Conservation (phyloP, 805 yeast genomes). For the Nakazawaea holstii region DNA sequence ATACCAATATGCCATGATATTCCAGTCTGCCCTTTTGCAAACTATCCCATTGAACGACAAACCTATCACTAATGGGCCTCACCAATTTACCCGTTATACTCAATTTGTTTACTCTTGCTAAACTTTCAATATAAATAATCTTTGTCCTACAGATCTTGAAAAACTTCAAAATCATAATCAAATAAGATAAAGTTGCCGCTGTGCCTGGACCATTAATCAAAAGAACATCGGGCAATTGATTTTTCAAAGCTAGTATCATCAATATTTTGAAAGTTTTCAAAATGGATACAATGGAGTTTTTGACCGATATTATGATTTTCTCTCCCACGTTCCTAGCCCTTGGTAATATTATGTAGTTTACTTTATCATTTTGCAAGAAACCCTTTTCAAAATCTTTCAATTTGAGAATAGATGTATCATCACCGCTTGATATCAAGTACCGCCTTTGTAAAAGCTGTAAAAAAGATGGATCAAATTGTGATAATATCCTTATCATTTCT, state of each 20-base stretch:
- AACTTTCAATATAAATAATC: slow-evolving; percentile 77
- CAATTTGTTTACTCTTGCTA: slow-evolving; percentile 73
- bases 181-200: slow-evolving; percentile 60
- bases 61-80: slow-evolving; percentile 66
- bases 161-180: slow-evolving; percentile 45
- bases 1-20: slow-evolving; percentile 74
- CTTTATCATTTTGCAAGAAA: slow-evolving; percentile 10
- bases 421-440: slow-evolving; percentile 37
- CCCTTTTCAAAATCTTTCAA: slow-evolving; percentile 30
- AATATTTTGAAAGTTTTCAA: slow-evolving; percentile 15
- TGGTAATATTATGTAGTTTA: slow-evolving; percentile 25
- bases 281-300: slow-evolving; percentile 28
- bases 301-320: slow-evolving; percentile 22
- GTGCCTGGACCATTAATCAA: slow-evolving; percentile 80
- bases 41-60: slow-evolving; percentile 86
- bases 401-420: slow-evolving; percentile 37
- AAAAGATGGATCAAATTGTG: slow-evolving; percentile 25
- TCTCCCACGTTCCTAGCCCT: slow-evolving; percentile 35
- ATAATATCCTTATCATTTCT: slow-evolving; percentile 76
- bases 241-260: slow-evolving; percentile 2
- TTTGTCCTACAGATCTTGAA: slow-evolving; percentile 42
- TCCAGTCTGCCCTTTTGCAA: slow-evolving; percentile 59
- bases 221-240: slow-evolving; percentile 25
- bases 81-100: slow-evolving; percentile 75
- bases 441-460: slow-evolving; percentile 18